Evolutionary conservation across 192 early-diverging fungal species (phyloP).

Genomic region (Ambispora gerdemannii): DNA sequence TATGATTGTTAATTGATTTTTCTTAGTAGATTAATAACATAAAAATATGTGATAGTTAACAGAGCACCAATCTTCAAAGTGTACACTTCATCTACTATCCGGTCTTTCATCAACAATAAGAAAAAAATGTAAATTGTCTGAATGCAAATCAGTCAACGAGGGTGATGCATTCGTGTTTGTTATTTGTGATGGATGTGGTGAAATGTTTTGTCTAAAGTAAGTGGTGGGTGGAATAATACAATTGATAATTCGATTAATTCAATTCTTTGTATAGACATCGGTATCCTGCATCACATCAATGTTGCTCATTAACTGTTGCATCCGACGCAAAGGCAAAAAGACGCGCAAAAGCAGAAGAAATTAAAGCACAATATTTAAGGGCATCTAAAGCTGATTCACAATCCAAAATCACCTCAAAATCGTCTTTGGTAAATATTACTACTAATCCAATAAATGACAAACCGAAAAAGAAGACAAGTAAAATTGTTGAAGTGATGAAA

Average conservation of each 20-base stretch:
- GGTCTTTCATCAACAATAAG: not conserved
- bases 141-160: slow-evolving; percentile 21
- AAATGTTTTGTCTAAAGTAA: slow-evolving; percentile 36
- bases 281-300: slow-evolving; percentile 28
- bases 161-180: slow-evolving; percentile 28
- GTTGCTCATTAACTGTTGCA: slow-evolving; percentile 21
- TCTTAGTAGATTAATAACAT: not conserved
- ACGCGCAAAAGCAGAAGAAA: slow-evolving; percentile 19
- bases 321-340: slow-evolving; percentile 30
- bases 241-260: slow-evolving; percentile 4
- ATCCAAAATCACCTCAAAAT: not conserved
- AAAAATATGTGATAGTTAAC: slow-evolving; percentile 21
- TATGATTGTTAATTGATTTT: not conserved
- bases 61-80: slow-evolving; percentile 31
- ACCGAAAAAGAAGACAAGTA: slow-evolving; percentile 25
- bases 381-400: not conserved
- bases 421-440: not conserved
- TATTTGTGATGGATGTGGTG: slow-evolving; percentile 32
- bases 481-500: slow-evolving; percentile 35
- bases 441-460: not conserved
- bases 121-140: slow-evolving; percentile 18
- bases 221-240: not conserved
- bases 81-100: slow-evolving; percentile 22
- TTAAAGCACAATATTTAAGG: slow-evolving; percentile 28
- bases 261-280: slow-evolving; percentile 33